A percentile compares a stretch with the other conserved stretches of the same genome.
Evolutionary conservation across 2,329 filamentous ascomycete genomes (phyloP).

Genomic region (Monilinia vaccinii-corymbosi): DNA sequence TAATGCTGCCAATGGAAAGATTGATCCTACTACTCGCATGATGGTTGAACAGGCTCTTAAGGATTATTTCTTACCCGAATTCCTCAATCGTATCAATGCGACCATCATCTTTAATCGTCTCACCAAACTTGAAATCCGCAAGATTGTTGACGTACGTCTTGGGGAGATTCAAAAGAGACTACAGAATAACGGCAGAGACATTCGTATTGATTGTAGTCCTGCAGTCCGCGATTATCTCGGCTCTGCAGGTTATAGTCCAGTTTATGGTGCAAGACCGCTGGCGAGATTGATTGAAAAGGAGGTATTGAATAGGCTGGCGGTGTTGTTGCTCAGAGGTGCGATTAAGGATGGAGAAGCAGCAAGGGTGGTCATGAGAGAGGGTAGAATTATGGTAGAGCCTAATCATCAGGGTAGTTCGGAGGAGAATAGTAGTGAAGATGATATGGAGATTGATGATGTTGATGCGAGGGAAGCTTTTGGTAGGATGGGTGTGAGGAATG

Average conservation of each 20-base stretch:
- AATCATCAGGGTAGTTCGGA: constrained; percentile 74
- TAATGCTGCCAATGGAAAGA: constrained; percentile 67
- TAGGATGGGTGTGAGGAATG: constrained; percentile 33
- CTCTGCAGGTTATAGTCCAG: constrained; percentile 84
- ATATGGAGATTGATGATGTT: constrained; percentile 48
- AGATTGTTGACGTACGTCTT: constrained; percentile 88
- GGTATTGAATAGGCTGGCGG: constrained; percentile 85
- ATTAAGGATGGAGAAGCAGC: constrained; percentile 82
- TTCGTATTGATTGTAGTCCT: constrained; percentile 70
- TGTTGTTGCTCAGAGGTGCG: constrained; percentile 78
- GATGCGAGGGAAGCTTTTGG: constrained; percentile 41
- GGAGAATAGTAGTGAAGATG: constrained; percentile 59
- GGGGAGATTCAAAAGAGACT: constrained; percentile 86
- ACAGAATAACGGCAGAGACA: constrained; percentile 73
- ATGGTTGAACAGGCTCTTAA: constrained; percentile 85
- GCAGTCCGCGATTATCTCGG: constrained; percentile 92
- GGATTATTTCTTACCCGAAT: constrained; percentile 96
- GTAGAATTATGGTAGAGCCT: constrained; percentile 69
- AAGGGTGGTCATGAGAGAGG: constrained; percentile 67
- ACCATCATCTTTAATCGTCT: constrained; percentile 98
- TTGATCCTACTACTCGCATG: constrained; percentile 77
- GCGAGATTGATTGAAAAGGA: constrained; percentile 92
- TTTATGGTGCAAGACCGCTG: constrained; percentile 86
- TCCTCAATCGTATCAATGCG: constrained; percentile 94
- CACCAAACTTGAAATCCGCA: constrained; percentile 79